Evolutionary conservation across 768 basidiomycete species (phyloP), one percentile per base, ranked within the genome.

Genomic region (Pholiota conissans): DNA sequence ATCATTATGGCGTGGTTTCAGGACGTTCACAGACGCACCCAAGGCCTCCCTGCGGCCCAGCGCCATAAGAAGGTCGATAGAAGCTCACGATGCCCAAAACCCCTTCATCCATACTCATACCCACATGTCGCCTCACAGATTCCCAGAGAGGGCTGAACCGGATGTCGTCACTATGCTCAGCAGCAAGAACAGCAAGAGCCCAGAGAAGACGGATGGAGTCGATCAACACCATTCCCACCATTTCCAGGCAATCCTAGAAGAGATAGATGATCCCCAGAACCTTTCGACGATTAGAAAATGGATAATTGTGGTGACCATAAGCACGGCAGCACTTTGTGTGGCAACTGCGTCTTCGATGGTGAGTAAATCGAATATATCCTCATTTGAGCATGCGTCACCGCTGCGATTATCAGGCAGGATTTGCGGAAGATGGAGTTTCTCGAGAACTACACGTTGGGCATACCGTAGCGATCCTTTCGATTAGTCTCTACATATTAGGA

Each of bases 341-440:
- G 80, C 84, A 1, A 82, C 78, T 63, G 79, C 80, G 11, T 86
- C 84, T 0, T 84, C 83, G 0, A 73, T 84, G 66, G 85, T 83
- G 53, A 37, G 84, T 75, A 6, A 52, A 16, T 34, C 30, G 1
- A 26, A 47, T 50, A 26, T 30, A 10, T 18, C 7, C 11, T n/a
- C 13, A 28, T 24, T 28, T 2, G 37, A 27, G 26, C 7, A 34
- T 22, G 56, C 39, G 10, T 45, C 16, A 20, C 16, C 30, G 11
- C 3, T 11, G 9, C 24, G 24, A 27, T 45, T 22, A 48, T 9
- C 27, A 86, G 86, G 82, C 86, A 9, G 73, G 83, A 0, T 85
- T 84, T 51, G 83, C 91, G 1, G 89, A 92, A 69, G 63, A 67
- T 1, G 85, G 82, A 0, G 75, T 89, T 39, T 75, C 84, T 34